Conservation (phyloP, 2,329 filamentous ascomycete genomes). For the Apiospora kogelbergensis region DNA sequence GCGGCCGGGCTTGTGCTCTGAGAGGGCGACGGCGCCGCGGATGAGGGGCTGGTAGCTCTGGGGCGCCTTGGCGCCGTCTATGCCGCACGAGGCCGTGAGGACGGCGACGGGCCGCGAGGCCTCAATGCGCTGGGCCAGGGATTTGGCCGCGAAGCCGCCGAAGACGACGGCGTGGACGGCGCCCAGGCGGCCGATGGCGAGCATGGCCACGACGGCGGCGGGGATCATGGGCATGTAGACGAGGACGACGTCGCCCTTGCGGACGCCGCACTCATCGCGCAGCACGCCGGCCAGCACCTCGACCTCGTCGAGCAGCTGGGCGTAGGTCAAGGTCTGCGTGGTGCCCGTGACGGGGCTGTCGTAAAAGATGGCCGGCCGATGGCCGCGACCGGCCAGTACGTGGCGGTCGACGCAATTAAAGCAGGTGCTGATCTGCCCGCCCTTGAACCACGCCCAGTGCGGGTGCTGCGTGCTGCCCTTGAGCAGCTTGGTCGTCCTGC, state of each 20-base stretch:
- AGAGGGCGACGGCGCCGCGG: slow-evolving; percentile 67
- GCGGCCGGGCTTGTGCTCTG: slow-evolving; percentile 68
- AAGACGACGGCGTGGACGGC: slow-evolving; percentile 92
- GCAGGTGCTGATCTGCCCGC: slow-evolving; percentile 84
- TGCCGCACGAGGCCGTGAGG: slow-evolving; percentile 88
- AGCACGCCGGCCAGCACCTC: slow-evolving; percentile 80
- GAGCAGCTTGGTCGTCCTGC: slow-evolving; percentile 61
- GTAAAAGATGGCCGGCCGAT: slow-evolving; percentile 75
- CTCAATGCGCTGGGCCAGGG: slow-evolving; percentile 86
- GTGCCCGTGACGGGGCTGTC: slow-evolving; percentile 80
- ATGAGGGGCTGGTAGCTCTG: slow-evolving; percentile 77
- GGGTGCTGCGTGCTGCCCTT: slow-evolving; percentile 67
- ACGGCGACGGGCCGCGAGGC: slow-evolving; percentile 73
- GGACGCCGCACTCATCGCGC: slow-evolving; percentile 72
- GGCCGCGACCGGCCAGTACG: slow-evolving; percentile 75
- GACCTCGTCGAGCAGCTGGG: slow-evolving; percentile 74
- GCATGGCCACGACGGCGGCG: slow-evolving; percentile 79
- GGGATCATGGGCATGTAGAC: slow-evolving; percentile 99
- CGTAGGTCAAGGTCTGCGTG: slow-evolving; percentile 75
- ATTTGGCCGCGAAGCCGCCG: slow-evolving; percentile 81
- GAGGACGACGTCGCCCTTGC: slow-evolving; percentile 81
- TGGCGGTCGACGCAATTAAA: slow-evolving; percentile 92
- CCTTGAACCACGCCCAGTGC: slow-evolving; percentile 89
- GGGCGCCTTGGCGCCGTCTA: slow-evolving; percentile 81
- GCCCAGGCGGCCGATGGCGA: slow-evolving; percentile 78